Evolutionary conservation across 768 basidiomycete genomes (phyloP).

Genomic region (Hericium coralloides): DNA sequence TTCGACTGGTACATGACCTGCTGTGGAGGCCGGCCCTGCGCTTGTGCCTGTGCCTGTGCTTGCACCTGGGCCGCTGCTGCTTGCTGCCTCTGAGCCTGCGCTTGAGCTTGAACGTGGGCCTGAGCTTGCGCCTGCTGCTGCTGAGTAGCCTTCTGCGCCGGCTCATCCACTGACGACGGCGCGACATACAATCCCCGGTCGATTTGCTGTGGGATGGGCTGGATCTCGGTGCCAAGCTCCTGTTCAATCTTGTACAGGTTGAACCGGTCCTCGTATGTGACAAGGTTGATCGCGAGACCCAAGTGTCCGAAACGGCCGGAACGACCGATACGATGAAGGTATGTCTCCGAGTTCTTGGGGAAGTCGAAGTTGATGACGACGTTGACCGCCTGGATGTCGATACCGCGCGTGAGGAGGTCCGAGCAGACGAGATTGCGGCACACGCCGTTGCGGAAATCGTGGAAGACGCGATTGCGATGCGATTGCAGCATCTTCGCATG

Average conservation of each 20-base stretch:
- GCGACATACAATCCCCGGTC: constrained; percentile 92
- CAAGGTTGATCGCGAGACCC: constrained; percentile 94
- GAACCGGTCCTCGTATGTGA: constrained; percentile 97
- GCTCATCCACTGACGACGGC: constrained; percentile 42
- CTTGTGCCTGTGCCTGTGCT: constrained; percentile 10
- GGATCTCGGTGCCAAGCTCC: constrained; percentile 96
- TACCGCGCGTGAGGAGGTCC: constrained; percentile 96
- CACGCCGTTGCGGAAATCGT: constrained; percentile 97
- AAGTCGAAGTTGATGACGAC: constrained; percentile 99
- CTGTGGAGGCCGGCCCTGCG: constrained; percentile 8
- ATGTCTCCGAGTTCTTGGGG: constrained; percentile 98
- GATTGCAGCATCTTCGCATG: constrained; percentile 99
- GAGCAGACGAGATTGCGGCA: constrained; percentile 98
- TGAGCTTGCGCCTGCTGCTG: constrained; percentile 21
- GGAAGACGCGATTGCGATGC: constrained; percentile 98
- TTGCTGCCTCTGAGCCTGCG: constrained; percentile 16
- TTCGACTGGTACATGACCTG: constrained; percentile 24
- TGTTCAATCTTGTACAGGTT: constrained; percentile 98
- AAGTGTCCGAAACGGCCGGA: constrained; percentile 96
- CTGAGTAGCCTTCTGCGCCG: constrained; percentile 33
- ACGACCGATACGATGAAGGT: constrained; percentile 96
- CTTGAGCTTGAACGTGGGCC: constrained; percentile 14
- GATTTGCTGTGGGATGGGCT: constrained; percentile 86
- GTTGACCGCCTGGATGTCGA: constrained; percentile 99
- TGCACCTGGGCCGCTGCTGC: constrained; percentile 12